Evolutionary conservation across 768 basidiomycete genomes (phyloP).

Genomic region (Trichaptum fuscoviolaceum): DNA sequence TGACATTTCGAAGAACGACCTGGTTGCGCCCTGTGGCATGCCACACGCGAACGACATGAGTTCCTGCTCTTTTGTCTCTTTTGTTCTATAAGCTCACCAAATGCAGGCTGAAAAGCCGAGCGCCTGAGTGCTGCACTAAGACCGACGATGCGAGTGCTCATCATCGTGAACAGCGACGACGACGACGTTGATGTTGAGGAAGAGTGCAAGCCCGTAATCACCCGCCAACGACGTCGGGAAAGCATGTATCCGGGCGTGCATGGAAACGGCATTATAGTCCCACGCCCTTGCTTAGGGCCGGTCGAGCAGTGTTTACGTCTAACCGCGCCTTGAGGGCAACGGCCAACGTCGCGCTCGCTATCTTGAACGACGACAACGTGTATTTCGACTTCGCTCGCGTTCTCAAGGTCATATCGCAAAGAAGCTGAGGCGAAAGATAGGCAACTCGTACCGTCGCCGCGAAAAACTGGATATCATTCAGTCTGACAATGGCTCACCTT

Average conservation of each 20-base stretch:
- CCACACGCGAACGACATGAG: background rate
- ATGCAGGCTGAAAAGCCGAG: conserved; percentile 33
- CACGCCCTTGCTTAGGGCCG: background rate
- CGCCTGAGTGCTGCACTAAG: conserved; percentile 52
- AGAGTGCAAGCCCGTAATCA: background rate
- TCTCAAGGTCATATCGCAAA: background rate
- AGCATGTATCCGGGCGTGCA: background rate
- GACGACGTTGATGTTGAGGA: background rate
- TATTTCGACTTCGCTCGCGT: background rate
- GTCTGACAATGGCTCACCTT: too few species aligned
- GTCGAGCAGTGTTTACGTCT: background rate
- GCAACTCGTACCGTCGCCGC: background rate
- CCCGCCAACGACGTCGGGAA: background rate
- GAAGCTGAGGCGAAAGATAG: background rate
- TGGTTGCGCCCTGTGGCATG: conserved; percentile 15
- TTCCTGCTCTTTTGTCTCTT: conserved; percentile 5
- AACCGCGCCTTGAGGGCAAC: background rate
- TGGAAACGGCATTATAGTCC: background rate
- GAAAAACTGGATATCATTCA: background rate
- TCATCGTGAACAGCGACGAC: conserved; percentile 23
- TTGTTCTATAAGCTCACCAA: conserved; percentile 20
- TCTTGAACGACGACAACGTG: background rate
- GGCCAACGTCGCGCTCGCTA: background rate
- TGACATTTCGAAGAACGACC: conserved; percentile 9
- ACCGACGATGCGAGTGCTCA: conserved; percentile 48